phyloP scores from a whole-genome alignment of 1,284 basidiomycete species.

The Moesziomyces sp. region DNA sequence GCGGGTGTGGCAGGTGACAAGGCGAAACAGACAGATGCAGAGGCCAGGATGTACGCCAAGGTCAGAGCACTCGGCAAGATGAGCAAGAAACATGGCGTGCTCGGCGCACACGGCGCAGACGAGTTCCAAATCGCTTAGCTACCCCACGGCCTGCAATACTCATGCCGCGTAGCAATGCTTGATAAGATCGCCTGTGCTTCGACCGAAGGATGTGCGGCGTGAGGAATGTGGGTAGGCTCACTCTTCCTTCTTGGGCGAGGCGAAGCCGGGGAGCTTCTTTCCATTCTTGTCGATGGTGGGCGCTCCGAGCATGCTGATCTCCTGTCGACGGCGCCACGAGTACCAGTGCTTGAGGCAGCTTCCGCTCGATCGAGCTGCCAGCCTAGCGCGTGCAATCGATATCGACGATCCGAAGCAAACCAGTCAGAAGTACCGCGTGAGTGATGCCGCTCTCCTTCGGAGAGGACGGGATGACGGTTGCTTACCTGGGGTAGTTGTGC shows the following conservation, averaged over 20 bases:
- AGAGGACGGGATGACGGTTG: too few relatives aligned
- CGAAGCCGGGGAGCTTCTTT: constrained; percentile 6
- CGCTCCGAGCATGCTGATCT: constrained; percentile 7
- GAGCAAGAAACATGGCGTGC: constrained; percentile 81
- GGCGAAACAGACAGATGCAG: constrained; percentile 72
- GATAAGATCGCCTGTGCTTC: too few relatives aligned
- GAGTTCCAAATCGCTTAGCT: constrained; percentile 61
- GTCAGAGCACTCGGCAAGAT: constrained; percentile 86
- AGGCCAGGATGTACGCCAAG: constrained; percentile 85
- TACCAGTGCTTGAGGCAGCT: constrained; percentile 9
- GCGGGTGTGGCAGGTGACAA: constrained; percentile 13
- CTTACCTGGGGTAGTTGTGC: too few relatives aligned
- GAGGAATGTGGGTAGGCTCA: neutral
- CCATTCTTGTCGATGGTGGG: constrained; percentile 19
- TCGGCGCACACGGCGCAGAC: constrained; percentile 77
- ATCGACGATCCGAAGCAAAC: too few relatives aligned
- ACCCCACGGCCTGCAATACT: neutral
- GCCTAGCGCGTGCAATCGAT: too few relatives aligned
- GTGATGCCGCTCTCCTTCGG: too few relatives aligned
- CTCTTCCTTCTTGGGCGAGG: constrained; percentile 1
- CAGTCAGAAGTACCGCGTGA: too few relatives aligned
- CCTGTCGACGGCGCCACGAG: constrained; percentile 11
- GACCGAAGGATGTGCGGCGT: neutral
- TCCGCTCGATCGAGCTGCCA: too few relatives aligned
- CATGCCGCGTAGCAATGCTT: neutral